Conservation (phyloP, 306 rosid genomes). For the Spatholobus suberectus region DNA sequence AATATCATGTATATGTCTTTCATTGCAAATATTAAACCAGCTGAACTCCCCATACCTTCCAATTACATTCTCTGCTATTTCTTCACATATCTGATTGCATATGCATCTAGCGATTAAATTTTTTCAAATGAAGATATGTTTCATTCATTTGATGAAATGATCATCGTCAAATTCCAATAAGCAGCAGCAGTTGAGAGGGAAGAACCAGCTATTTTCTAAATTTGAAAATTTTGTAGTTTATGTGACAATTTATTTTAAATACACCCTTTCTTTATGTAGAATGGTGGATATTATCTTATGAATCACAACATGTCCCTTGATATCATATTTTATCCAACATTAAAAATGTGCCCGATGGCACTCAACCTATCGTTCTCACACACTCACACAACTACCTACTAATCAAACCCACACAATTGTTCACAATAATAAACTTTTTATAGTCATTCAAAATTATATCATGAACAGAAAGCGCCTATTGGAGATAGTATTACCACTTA, state of each 20-base stretch:
- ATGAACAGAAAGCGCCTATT: background rate
- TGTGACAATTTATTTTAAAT: background rate
- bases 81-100: background rate
- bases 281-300: background rate
- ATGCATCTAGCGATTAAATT: conserved; percentile 56
- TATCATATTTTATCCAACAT: background rate
- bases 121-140: conserved; percentile 56
- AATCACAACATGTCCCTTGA: conserved; percentile 5
- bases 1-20: background rate
- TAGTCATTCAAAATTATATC: background rate
- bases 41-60: background rate
- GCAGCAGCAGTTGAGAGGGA: background rate
- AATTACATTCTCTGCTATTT: conserved; percentile 59
- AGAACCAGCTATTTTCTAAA: background rate
- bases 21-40: background rate
- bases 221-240: background rate
- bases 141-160: conserved; percentile 66
- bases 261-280: background rate
- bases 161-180: background rate
- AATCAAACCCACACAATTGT: background rate
- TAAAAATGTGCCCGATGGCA: background rate
- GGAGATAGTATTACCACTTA: background rate
- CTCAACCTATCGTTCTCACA: conserved; percentile 19
- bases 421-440: background rate
- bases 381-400: background rate